These are phyloP conservation scores for Naganishia sp. DNA, from an alignment of 1,284 basidiomycete species.

Conservation along the genomic window DNA sequence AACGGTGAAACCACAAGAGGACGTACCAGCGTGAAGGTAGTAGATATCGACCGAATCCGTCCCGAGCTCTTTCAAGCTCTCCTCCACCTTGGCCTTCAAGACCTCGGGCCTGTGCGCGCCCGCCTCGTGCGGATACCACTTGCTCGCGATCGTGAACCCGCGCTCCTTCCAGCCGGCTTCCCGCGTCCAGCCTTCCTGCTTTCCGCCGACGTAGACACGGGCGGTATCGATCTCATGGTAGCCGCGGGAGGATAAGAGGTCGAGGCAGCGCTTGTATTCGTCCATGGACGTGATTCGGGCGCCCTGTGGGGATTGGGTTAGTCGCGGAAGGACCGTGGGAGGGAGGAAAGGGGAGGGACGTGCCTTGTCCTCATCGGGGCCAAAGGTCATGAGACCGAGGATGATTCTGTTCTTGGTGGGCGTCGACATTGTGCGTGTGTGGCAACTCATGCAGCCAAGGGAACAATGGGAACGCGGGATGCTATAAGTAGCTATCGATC, in stretches of 20 bases:
- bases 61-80: slow-evolving; percentile 48
- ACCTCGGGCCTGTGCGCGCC: slow-evolving; percentile 41
- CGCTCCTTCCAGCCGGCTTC: slow-evolving; percentile 41
- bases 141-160: slow-evolving; percentile 40
- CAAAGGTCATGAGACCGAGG: slow-evolving; percentile 44
- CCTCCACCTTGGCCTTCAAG: slow-evolving; percentile 41
- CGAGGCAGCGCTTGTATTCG: slow-evolving; percentile 48
- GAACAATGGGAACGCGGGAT: too few relatives aligned
- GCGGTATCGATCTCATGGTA: slow-evolving; percentile 54
- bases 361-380: slow-evolving; percentile 38
- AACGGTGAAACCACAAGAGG: neutral
- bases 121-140: slow-evolving; percentile 41
- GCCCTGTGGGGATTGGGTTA: slow-evolving; percentile 21
- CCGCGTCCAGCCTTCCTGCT: slow-evolving; percentile 40
- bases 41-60: slow-evolving; percentile 57
- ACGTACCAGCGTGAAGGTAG: slow-evolving; percentile 58
- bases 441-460: too few relatives aligned
- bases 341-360: neutral
- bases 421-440: slow-evolving; percentile 18
- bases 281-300: slow-evolving; percentile 41
- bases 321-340: neutral
- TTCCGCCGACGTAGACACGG: slow-evolving; percentile 41
- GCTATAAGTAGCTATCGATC: too few relatives aligned
- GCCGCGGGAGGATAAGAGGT: slow-evolving; percentile 42
- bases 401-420: slow-evolving; percentile 33